Evolutionary conservation across 1,284 basidiomycete species (phyloP), one percentile per base, ranked within the genome.

Genomic region (Marasmius sp.): DNA sequence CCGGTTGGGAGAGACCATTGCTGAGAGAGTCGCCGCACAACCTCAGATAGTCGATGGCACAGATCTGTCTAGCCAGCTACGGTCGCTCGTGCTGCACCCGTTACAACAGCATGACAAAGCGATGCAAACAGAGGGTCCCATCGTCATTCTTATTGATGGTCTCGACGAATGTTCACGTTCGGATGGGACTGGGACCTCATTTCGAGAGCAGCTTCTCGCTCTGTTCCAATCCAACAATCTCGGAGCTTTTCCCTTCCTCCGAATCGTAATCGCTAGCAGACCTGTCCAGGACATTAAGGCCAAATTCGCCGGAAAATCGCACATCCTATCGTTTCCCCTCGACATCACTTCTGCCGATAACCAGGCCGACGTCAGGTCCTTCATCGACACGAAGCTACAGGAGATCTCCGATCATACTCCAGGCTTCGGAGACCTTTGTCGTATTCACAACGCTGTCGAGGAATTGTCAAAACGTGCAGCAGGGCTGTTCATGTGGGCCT

Each of bases 401-500:
- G 41, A 55, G 18, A 56, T 56, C 14, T 37, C 12, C n/a, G 14
- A 37, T 18, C 11, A 27, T 12, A 27, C 18, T 36, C 34, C 57
- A 18, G 36, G 27, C 11, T 22, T 60, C 16, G 20, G 6, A 27
- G 27, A 60, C 0, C 52, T 47, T 34, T 55, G 41, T n/a, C 20
- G 6, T 14, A n/a, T 18, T 20, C 48, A 12, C 6, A 37, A 61
- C 38, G 55, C 45, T 33, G 38, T 43, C 12, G 36, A 18, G 12
- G 14, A 57, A 18, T 45, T 61, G 9, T 18, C 60, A 36, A 43
- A 36, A 7, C 3, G 55, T n/a, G 60, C 60, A 10, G 57, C 45
- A 43, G 60, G 60, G n/a, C 43, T 61, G 34, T 61, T 61, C 49
- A 61, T 61, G 10, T 61, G 60, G 60, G 60, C 55, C 2, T 47